phyloP scores from a whole-genome alignment of 257 asterid genomes.

The Jacaranda mimosifolia region DNA sequence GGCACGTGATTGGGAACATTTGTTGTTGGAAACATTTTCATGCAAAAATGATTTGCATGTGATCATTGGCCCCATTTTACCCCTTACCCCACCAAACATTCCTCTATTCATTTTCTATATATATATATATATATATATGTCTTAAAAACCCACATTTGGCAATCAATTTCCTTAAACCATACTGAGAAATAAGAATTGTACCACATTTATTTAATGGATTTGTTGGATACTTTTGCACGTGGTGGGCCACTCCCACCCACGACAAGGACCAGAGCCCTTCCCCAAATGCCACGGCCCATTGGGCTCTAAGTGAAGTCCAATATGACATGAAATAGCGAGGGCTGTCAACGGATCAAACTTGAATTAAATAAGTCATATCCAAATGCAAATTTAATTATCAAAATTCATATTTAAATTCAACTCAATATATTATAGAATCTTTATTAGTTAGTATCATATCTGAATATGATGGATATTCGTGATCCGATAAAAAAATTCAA shows the following conservation, averaged over 20 bases:
- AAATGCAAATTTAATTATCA: too few relatives aligned
- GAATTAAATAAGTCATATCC: too few relatives aligned
- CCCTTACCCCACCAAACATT: slow-evolving; percentile 23
- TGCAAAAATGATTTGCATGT: slow-evolving; percentile 67
- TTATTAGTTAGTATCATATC: too few relatives aligned
- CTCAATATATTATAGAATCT: too few relatives aligned
- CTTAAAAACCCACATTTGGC: neutral
- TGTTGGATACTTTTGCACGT: slow-evolving; percentile 27
- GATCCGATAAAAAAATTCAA: too few relatives aligned
- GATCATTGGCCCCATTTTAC: slow-evolving; percentile 50
- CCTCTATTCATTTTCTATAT: neutral
- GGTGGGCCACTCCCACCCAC: slow-evolving; percentile 34
- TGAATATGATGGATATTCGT: too few relatives aligned
- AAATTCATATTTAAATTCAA: too few relatives aligned
- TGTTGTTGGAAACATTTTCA: slow-evolving; percentile 58
- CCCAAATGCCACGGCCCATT: slow-evolving; percentile 13
- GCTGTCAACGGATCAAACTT: too few relatives aligned
- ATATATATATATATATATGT: neutral
- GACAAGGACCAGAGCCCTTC: slow-evolving; percentile 19
- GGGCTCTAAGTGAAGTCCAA: slow-evolving; percentile 40
- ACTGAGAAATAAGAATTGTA: neutral
- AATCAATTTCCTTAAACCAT: too few relatives aligned
- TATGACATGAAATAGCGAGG: neutral
- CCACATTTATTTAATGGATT: slow-evolving; percentile 15
- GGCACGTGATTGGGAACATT: slow-evolving; percentile 66